These are phyloP conservation scores for Aureobasidium zeae DNA, from an alignment of 2,329 filamentous ascomycete species.

Conservation along the genomic window DNA sequence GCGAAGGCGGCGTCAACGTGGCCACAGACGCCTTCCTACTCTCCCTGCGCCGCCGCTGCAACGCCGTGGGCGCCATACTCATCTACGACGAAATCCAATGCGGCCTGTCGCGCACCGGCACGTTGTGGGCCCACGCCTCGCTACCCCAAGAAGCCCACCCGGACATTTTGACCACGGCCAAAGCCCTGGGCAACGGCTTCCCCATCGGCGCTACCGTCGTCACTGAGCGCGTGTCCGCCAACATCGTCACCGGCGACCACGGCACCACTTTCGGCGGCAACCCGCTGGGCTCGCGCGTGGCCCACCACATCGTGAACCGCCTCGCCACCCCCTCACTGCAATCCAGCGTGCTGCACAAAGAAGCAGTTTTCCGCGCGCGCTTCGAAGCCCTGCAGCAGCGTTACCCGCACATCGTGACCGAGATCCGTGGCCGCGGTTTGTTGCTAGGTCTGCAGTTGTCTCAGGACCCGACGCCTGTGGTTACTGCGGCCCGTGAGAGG, in stretches of 20 bases:
- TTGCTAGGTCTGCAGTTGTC: slow-evolving; percentile 80
- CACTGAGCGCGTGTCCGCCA: slow-evolving; percentile 56
- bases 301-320: slow-evolving; percentile 73
- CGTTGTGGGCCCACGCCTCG: slow-evolving; percentile 76
- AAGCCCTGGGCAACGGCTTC: slow-evolving; percentile 93
- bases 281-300: slow-evolving; percentile 73
- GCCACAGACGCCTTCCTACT: slow-evolving; percentile 74
- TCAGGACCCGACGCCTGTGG: slow-evolving; percentile 60
- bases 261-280: slow-evolving; percentile 93
- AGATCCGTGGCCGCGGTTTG: slow-evolving; percentile 73
- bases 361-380: slow-evolving; percentile 48
- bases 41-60: slow-evolving; percentile 74
- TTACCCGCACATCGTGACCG: slow-evolving; percentile 63
- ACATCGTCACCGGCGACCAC: slow-evolving; percentile 70
- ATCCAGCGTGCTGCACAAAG: slow-evolving; percentile 59
- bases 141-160: slow-evolving; percentile 75
- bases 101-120: slow-evolving; percentile 77
- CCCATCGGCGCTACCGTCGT: slow-evolving; percentile 79
- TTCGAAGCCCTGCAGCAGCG: slow-evolving; percentile 48
- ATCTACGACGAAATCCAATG: slow-evolving; percentile 98
- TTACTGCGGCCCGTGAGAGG: slow-evolving; percentile 78
- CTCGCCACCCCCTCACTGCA: slow-evolving; percentile 65
- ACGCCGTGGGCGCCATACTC: slow-evolving; percentile 76
- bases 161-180: slow-evolving; percentile 87
- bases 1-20: slow-evolving; percentile 84